Conservation (phyloP, 2,329 filamentous ascomycete species). For the Pseudogymnoascus sp. region DNA sequence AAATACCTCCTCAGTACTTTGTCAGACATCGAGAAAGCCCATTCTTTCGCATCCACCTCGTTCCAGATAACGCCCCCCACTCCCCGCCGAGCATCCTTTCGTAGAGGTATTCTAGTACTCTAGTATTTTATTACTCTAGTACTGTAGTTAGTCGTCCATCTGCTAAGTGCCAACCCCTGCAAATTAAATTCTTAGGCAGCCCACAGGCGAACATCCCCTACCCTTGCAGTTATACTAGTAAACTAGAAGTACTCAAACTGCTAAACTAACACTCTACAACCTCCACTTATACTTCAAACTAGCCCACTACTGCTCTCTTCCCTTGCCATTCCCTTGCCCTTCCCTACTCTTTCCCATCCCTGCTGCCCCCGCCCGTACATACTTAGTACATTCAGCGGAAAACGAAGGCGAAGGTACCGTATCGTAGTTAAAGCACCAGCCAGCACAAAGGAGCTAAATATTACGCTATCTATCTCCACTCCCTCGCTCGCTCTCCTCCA, state of each 20-base stretch:
- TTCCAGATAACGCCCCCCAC: neutral
- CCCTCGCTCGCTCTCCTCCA: neutral
- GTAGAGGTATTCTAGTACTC: neutral
- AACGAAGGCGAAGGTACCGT: neutral
- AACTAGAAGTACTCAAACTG: neutral
- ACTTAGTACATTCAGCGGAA: neutral
- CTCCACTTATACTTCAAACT: too few species aligned
- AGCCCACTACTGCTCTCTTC: neutral
- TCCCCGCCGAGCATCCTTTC: too few species aligned
- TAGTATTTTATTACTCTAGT: neutral
- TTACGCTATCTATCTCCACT: neutral
- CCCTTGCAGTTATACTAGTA: neutral
- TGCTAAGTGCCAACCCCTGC: neutral
- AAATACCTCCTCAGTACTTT: neutral
- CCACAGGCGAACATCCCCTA: neutral
- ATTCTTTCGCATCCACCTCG: neutral
- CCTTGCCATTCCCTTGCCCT: neutral
- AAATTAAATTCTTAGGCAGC: neutral
- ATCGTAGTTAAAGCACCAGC: neutral
- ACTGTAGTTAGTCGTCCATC: too few species aligned
- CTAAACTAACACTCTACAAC: neutral
- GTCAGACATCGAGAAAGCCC: neutral
- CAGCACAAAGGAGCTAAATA: neutral
- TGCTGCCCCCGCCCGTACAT: too few species aligned
- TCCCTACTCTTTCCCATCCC: neutral